Evolutionary conservation across 2,329 filamentous ascomycete species (phyloP).

Genomic region (Truncatella angustata): DNA sequence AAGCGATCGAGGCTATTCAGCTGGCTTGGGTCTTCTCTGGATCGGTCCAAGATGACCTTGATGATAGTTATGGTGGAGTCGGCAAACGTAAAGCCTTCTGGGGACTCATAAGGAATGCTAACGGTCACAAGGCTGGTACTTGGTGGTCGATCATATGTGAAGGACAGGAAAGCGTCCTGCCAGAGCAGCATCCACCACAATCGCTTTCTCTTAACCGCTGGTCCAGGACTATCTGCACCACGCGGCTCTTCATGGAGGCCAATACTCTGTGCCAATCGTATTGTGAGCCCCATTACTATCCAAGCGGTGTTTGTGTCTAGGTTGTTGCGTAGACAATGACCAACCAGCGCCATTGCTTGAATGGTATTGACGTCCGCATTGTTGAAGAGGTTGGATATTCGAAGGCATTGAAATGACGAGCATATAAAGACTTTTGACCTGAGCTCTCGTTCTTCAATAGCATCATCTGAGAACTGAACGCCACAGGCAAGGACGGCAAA

Average conservation of each 20-base stretch:
- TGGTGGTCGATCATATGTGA: slow-evolving; percentile 3
- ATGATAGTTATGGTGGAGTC: slow-evolving; percentile 2
- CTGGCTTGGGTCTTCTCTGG: not conserved
- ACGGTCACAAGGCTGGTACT: not conserved
- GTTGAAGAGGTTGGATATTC: slow-evolving; percentile 5
- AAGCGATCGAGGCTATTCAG: not conserved
- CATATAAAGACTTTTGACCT: slow-evolving; percentile 6
- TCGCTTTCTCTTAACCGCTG: not conserved
- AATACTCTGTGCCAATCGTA: slow-evolving; percentile 6
- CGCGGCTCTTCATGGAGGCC: not conserved
- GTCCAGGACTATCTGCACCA: not conserved
- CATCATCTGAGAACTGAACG: slow-evolving; percentile 2
- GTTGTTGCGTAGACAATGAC: slow-evolving; percentile 5
- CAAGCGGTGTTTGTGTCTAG: slow-evolving; percentile 5
- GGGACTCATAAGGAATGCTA: not conserved
- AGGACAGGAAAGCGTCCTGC: slow-evolving; percentile 3
- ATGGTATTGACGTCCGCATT: slow-evolving; percentile 4
- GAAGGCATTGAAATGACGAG: slow-evolving; percentile 2
- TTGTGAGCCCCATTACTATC: slow-evolving; percentile 6
- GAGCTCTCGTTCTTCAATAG: slow-evolving; percentile 2
- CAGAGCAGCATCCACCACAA: slow-evolving; percentile 5
- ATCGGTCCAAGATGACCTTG: slow-evolving; percentile 3
- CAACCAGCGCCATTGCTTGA: slow-evolving; percentile 2
- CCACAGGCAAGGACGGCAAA: slow-evolving; percentile 4
- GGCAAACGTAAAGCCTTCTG: not conserved